Evolutionary conservation across 495 filamentous ascomycete species (phyloP).

Genomic region (Penicillium samsonianum): DNA sequence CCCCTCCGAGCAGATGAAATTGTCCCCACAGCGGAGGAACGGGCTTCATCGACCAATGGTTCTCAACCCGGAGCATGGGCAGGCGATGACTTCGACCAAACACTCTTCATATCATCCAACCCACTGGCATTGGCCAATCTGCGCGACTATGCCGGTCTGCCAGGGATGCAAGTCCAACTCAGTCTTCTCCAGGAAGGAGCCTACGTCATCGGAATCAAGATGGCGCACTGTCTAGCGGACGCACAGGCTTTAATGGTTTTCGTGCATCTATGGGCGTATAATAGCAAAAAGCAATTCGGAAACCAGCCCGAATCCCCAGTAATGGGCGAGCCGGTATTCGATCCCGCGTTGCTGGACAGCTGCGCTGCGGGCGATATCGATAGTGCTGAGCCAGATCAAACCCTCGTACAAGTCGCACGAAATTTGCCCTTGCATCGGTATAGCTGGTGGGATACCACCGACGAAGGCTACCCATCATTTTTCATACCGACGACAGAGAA

Average conservation of each 20-base stretch:
- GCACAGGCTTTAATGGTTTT: conserved; percentile 49
- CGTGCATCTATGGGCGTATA: conserved; percentile 44
- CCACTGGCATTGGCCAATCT: conserved; percentile 5
- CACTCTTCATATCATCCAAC: not conserved
- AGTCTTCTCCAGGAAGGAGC: conserved; percentile 45
- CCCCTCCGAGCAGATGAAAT: conserved; percentile 2
- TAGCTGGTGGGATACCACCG: conserved; percentile 35
- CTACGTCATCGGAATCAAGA: conserved; percentile 40
- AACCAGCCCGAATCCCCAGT: not conserved
- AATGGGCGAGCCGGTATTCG: conserved; percentile 24
- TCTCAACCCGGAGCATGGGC: conserved; percentile 15
- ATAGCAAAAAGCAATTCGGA: conserved; percentile 19
- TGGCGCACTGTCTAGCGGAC: conserved; percentile 52
- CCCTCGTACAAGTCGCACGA: conserved; percentile 16
- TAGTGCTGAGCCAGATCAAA: conserved; percentile 18
- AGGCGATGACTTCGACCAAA: conserved; percentile 15
- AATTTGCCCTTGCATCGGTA: conserved; percentile 32
- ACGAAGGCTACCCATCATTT: conserved; percentile 1
- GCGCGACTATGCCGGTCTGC: conserved; percentile 16
- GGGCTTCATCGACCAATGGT: conserved; percentile 2
- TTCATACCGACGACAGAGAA: conserved; percentile 9
- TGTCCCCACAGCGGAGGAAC: conserved; percentile 6
- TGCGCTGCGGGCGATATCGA: conserved; percentile 35
- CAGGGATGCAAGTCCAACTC: conserved; percentile 40
- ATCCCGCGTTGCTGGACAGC: conserved; percentile 30